Conservation (phyloP, 1,284 basidiomycete species). For the Malassezia cuniculi region DNA sequence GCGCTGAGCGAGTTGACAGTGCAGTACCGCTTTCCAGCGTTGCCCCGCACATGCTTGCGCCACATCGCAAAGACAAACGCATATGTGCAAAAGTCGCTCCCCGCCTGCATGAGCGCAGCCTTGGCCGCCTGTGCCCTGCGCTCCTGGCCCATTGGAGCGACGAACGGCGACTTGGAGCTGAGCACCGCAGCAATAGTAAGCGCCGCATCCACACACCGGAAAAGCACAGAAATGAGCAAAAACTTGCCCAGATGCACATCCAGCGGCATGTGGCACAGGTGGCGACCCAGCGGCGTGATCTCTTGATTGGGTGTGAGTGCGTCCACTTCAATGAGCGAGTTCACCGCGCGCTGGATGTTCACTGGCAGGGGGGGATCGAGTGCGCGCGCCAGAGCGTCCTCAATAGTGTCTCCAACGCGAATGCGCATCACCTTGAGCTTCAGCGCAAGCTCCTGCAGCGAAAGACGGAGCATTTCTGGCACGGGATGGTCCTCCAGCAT, state of each 20-base stretch:
- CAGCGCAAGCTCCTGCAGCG: slow-evolving; percentile 82
- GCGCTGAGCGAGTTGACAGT: slow-evolving; percentile 71
- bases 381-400: slow-evolving; percentile 74
- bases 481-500: slow-evolving; percentile 74
- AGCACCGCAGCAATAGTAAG: slow-evolving; percentile 81
- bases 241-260: slow-evolving; percentile 96
- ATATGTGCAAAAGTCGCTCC: slow-evolving; percentile 71
- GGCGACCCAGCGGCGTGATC: slow-evolving; percentile 83
- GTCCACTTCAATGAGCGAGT: slow-evolving; percentile 78
- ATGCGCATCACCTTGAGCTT: slow-evolving; percentile 95
- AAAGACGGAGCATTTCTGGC: slow-evolving; percentile 89
- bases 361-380: slow-evolving; percentile 74
- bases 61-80: slow-evolving; percentile 82
- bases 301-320: slow-evolving; percentile 76
- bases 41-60: slow-evolving; percentile 63
- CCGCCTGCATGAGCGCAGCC: slow-evolving; percentile 53
- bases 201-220: slow-evolving; percentile 85
- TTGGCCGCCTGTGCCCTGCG: slow-evolving; percentile 76
- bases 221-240: slow-evolving; percentile 68
- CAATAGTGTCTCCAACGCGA: slow-evolving; percentile 65
- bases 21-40: slow-evolving; percentile 54
- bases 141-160: slow-evolving; percentile 72
- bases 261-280: slow-evolving; percentile 81
- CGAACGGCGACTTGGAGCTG: slow-evolving; percentile 83
- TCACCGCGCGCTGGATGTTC: slow-evolving; percentile 83